Evolutionary conservation across 306 rosid species (phyloP).

Genomic region (Trifolium subterraneum): DNA sequence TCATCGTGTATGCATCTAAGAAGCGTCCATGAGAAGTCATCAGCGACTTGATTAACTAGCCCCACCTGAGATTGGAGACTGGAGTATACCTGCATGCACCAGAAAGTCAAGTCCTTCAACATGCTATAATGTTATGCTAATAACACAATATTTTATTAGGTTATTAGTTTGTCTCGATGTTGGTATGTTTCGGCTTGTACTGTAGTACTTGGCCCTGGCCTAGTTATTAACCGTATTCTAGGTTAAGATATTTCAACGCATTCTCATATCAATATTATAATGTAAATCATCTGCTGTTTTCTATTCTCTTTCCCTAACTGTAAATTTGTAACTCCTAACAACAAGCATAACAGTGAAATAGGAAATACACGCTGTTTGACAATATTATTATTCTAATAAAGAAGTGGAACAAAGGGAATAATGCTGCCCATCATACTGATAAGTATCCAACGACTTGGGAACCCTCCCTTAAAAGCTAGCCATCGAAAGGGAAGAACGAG

Average conservation of each 20-base stretch:
- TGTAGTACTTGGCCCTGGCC: not conserved
- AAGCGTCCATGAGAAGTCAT: slow-evolving; percentile 80
- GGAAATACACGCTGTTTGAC: slow-evolving; percentile 20
- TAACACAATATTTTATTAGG: not conserved
- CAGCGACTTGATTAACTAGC: slow-evolving; percentile 58
- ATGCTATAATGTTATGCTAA: not conserved
- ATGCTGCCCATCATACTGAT: not conserved
- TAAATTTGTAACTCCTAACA: slow-evolving; percentile 9
- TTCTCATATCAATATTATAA: slow-evolving; percentile 16
- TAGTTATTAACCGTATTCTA: not conserved
- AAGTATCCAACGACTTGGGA: not conserved
- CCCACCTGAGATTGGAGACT: slow-evolving; percentile 88
- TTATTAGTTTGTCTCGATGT: not conserved
- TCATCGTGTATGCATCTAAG: slow-evolving; percentile 88
- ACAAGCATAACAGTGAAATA: not conserved
- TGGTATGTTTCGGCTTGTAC: not conserved
- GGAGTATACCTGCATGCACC: slow-evolving; percentile 66
- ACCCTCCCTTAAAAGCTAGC: not conserved
- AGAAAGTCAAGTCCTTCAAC: slow-evolving; percentile 35
- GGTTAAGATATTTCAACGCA: slow-evolving; percentile 1
- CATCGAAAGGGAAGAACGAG: not conserved
- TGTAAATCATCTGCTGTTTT: not conserved
- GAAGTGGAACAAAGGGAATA: slow-evolving; percentile 32
- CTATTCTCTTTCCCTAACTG: not conserved
- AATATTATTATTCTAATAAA: slow-evolving; percentile 15